phyloP scores from a whole-genome alignment of 2,329 filamentous ascomycete species.

The Cordyceps tenuipes region DNA sequence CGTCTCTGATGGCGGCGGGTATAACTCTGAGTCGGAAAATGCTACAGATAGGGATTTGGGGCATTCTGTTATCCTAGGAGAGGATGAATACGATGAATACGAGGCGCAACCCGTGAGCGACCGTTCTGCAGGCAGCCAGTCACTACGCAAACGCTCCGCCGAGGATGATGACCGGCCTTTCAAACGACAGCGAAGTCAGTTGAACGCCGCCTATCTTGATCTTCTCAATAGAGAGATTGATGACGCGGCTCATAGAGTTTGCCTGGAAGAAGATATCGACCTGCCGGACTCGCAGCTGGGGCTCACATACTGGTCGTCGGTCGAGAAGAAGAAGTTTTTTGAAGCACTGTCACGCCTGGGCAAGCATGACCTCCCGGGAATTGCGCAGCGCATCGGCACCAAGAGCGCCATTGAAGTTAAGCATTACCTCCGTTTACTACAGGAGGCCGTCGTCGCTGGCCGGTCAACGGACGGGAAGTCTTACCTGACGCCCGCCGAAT shows the following conservation, averaged over 20 bases:
- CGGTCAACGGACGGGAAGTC: constrained; percentile 26
- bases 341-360: constrained; percentile 56
- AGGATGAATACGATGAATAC: not conserved
- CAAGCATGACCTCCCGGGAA: constrained; percentile 49
- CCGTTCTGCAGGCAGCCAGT: constrained; percentile 6
- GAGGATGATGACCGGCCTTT: constrained; percentile 25
- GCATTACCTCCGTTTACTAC: constrained; percentile 58
- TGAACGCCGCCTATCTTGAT: constrained; percentile 40
- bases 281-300: constrained; percentile 53
- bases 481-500: constrained; percentile 40
- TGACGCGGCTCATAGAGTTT: constrained; percentile 36
- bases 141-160: constrained; percentile 23
- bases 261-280: constrained; percentile 20
- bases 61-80: constrained; percentile 13
- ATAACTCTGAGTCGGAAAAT: not conserved
- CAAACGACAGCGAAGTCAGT: constrained; percentile 35
- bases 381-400: constrained; percentile 55
- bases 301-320: constrained; percentile 57
- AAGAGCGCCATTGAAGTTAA: constrained; percentile 70
- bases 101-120: constrained; percentile 10
- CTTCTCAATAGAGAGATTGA: constrained; percentile 50
- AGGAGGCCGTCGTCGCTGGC: constrained; percentile 36
- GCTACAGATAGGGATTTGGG: constrained; percentile 13
- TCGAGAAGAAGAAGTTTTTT: constrained; percentile 67
- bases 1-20: not conserved